Evolutionary conservation across 1,284 basidiomycete species (phyloP), one percentile per base, ranked within the genome.

Genomic region (Trametes hirsuta): DNA sequence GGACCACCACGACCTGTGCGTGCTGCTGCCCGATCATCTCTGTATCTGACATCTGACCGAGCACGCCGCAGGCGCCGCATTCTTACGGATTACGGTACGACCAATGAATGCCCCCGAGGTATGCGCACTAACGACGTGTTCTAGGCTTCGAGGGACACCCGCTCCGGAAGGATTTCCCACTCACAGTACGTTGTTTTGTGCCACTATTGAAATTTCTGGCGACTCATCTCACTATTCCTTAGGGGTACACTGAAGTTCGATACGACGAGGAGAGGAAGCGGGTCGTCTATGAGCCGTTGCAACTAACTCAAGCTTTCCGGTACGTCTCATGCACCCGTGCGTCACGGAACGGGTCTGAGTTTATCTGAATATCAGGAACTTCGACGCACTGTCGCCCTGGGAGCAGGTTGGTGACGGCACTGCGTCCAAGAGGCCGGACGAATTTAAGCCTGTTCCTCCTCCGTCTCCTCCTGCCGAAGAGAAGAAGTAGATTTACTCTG

Each of bases 181-280:
- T 99, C 66, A 97, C 95, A 4, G 94, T 94, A 72, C 66, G 86
- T 47, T 75, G 36, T 42, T 39, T 47, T 45, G 12, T 22, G 18
- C 18, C 18, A 18, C 18, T 55, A 25, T n/a, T 18, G 15, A 42
- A 2, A 18, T 36, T 14, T 8, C 15, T 45, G 45, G 34, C 59
- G 25, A 45, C 48, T 18, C 15, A 12, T 24, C 41, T 61, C 47
- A 48, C 30, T 24, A 49, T 47, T 51, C 50, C 48, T 59, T 40
- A 88, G 93, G 97, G 97, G 37, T 99, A 99, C 79, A 94, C 95
- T 10, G 97, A 99, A 77, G 86, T 99, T 50, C 89, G 97, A 58
- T 99, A 98, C 74, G 96, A 98, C 73, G 97, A 99, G 79, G 97
- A 98, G 80, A 90, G 93, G 75, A 99, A 99, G 81, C 93, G 97